Conservation (phyloP, 345 rosid species). For the Abelmoschus esculentus region DNA sequence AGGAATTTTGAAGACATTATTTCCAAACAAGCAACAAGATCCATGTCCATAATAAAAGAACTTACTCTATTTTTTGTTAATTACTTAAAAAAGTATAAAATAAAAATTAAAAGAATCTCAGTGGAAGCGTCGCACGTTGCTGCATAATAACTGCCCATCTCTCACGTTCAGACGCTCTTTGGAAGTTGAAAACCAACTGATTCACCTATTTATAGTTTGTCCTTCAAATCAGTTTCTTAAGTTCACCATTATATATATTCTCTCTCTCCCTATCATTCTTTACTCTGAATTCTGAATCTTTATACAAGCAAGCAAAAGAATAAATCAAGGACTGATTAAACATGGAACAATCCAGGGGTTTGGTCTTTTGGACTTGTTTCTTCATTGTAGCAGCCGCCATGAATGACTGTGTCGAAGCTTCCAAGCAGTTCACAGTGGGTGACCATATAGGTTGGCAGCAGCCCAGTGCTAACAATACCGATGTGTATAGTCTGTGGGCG, state of each 20-base stretch:
- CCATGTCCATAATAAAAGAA: neutral
- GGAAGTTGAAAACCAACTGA: neutral
- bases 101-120: neutral
- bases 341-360: slow-evolving; percentile 15
- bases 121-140: neutral
- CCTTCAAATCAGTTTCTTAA: neutral
- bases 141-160: neutral
- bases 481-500: slow-evolving; percentile 19
- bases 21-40: neutral
- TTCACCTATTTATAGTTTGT: neutral
- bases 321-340: neutral
- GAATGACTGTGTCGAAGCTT: slow-evolving; percentile 15
- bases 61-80: no score
- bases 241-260: neutral
- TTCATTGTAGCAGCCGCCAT: slow-evolving; percentile 15
- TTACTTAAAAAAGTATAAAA: no score
- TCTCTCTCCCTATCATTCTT: neutral
- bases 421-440: slow-evolving; percentile 23
- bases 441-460: slow-evolving; percentile 20
- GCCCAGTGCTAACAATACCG: slow-evolving; percentile 11
- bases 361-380: slow-evolving; percentile 9
- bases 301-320: neutral
- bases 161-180: neutral
- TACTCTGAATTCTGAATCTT: neutral
- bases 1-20: no score